Evolutionary conservation across 2,329 filamentous ascomycete species (phyloP), one percentile per base, ranked within the genome.

Genomic region (Colletotrichum scovillei): DNA sequence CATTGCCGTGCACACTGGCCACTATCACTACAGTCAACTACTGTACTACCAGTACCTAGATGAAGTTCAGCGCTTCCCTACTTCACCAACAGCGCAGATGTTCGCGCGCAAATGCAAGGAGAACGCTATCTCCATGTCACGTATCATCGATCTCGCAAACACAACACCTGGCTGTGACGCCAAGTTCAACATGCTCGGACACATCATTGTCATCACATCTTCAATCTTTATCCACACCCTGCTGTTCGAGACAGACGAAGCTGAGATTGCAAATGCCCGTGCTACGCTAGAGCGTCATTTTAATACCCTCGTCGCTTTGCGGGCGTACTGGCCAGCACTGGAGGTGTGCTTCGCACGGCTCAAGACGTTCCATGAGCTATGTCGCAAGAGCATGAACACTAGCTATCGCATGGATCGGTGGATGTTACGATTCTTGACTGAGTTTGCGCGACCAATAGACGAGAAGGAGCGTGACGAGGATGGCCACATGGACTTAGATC

Each of bases 1-100:
- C 66, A 82, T 84, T 1, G 84, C 84, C 1, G 79, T 88, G 1
- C 84, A 87, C 72, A 77, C 87, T 2, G 84, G 85, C 4, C 87
- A 86, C 71, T 84, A 87, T 63, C 82, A 87, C 75, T 86, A 84
- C 72, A 80, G 81, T 5, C 83, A 86, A 63, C 79, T 87, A n/a
- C 81, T 88, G 5, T 86, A 84, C 77, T 88, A 87, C 71, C 84
- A 84, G 63, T 87, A 85, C 74, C 79, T 87, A 0, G 77, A 79
- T 42, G 68, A 75, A 38, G 75, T 75, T 11, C 74, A 75, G 6
- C 74, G 68, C 16, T 81, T 83, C 57, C 78, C 80, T 2, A 28
- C 63, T 12, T 75, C 71, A 1, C 65, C 60, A n/a, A 67, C 69
- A 7, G 69, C 76, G 1, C 55, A 58, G 26, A 52, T 69, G 14